Evolutionary conservation across 768 basidiomycete species (phyloP).

Genomic region (Kondoa malvinella): DNA sequence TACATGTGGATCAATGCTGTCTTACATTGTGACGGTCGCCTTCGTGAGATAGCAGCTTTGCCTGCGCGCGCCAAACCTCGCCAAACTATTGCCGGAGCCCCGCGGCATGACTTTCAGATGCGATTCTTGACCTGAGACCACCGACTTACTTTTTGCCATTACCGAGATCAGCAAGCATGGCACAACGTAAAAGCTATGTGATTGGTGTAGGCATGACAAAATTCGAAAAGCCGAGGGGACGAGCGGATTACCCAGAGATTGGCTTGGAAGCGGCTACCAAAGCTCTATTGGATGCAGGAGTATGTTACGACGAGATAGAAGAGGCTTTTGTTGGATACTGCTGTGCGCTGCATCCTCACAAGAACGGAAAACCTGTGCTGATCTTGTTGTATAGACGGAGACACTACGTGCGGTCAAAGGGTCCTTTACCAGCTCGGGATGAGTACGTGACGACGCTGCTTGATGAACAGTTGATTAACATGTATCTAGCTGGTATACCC

Average conservation of each 20-base stretch:
- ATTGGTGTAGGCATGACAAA: too few species aligned
- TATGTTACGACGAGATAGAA: constrained; percentile 61
- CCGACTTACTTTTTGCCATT: too few species aligned
- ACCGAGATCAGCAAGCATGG: too few species aligned
- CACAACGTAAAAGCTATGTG: too few species aligned
- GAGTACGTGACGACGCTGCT: constrained; percentile 29
- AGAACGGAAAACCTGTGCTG: neutral
- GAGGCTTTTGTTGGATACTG: constrained; percentile 60
- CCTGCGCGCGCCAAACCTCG: too few species aligned
- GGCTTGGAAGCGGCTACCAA: constrained; percentile 74
- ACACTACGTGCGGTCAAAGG: constrained; percentile 37
- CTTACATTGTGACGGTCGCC: too few species aligned
- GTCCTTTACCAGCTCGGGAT: constrained; percentile 67
- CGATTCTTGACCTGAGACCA: too few species aligned
- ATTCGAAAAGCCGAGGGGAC: neutral
- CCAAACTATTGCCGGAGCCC: too few species aligned
- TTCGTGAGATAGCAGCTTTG: too few species aligned
- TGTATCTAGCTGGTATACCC: constrained; percentile 39
- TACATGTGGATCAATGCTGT: too few species aligned
- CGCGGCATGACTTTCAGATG: too few species aligned
- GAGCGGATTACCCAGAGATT: constrained; percentile 43
- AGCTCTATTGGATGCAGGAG: constrained; percentile 71
- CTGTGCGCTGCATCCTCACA: constrained; percentile 32
- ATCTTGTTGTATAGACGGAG: constrained; percentile 3
- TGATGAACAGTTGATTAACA: neutral